Evolutionary conservation across 805 yeast genomes (phyloP), one percentile per base, ranked within the genome.

Genomic region (Suhomyces faveliae): DNA sequence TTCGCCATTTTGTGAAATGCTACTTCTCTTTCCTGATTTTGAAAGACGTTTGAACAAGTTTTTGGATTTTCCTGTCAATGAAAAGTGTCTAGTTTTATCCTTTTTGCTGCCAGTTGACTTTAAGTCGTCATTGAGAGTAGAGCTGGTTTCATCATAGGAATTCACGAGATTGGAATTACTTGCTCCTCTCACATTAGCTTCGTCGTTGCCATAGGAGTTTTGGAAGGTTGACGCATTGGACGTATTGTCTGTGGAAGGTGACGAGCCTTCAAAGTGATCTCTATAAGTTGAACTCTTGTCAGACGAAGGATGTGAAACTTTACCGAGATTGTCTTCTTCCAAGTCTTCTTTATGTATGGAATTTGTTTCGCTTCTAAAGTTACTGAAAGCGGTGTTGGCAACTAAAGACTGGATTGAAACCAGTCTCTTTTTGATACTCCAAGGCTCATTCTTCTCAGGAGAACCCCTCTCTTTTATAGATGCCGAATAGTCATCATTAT

Each of bases 351-450:
- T 10, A 23, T 43, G 30, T 19, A 10, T 13, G 45, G 19, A 25
- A 22, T 15, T 12, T 3, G 35, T 11, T 12, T 17, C 23, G 23
- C 52, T 45, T 48, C 70, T 60, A 37, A 70, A 67, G 30, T 64
- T 66, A 51, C 58, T 67, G 56, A 66, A 70, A 0, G 70, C 73
- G 2, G 74, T 70, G 44, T 70, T 70, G 38, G 64, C 63, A 1
- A 62, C 64, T 45, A 70, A 58, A 10, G 68, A 62, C 41, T 60
- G 60, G 21, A 55, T 51, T 5, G 63, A 51, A 12, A 58, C 48
- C 50, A 41, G 50, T 41, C 58, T 54, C 40, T 57, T 61, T 5
- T 53, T 43, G 12, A 46, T 9, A 29, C 46, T 42, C 46, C 46
- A 38, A 9, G 23, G 9, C 35, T 41, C 33, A 21, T 39, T 38